phyloP scores from a whole-genome alignment of 31 red algal species.

The Porphyra umbilicalis region DNA sequence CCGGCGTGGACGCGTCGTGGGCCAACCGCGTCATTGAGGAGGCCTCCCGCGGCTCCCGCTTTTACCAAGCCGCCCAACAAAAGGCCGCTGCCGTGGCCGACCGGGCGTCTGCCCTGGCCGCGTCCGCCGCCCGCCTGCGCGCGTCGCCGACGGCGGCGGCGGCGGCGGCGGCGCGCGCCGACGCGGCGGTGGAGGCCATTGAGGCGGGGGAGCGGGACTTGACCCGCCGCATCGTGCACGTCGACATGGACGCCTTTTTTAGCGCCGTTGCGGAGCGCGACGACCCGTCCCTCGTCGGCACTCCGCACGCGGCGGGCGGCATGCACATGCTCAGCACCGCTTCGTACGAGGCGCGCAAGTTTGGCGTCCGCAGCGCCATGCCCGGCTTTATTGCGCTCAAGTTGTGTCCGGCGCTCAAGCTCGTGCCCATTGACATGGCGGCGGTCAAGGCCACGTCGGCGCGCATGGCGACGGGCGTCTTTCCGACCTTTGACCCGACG shows the following conservation, averaged over 20 bases:
- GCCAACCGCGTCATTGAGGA: conserved; percentile 11
- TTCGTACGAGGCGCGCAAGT: conserved; percentile 41
- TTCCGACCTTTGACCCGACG: background rate
- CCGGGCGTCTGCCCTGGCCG: background rate
- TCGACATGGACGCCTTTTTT: conserved; percentile 52
- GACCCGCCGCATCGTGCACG: conserved; percentile 14
- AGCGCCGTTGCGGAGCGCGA: conserved; percentile 42
- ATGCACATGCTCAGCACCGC: conserved; percentile 24
- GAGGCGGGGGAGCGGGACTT: conserved; percentile 3
- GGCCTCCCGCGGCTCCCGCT: conserved; percentile 3
- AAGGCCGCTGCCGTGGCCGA: conserved; percentile 5
- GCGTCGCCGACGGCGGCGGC: background rate
- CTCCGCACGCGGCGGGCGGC: conserved; percentile 31
- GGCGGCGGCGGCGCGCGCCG: background rate
- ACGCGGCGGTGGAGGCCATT: background rate
- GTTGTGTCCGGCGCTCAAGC: conserved; percentile 21
- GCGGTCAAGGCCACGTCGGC: conserved; percentile 22
- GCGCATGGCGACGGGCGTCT: conserved; percentile 1
- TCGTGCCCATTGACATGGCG: conserved; percentile 13
- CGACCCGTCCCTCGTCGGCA: conserved; percentile 14
- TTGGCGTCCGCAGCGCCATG: conserved; percentile 46
- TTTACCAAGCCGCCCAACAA: conserved; percentile 5
- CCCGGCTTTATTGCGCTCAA: conserved; percentile 19
- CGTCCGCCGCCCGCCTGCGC: background rate
- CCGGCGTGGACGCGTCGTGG: background rate